Evolutionary conservation across 2,329 filamentous ascomycete genomes (phyloP), one percentile per base, ranked within the genome.

Genomic region (Dothistroma septosporum): DNA sequence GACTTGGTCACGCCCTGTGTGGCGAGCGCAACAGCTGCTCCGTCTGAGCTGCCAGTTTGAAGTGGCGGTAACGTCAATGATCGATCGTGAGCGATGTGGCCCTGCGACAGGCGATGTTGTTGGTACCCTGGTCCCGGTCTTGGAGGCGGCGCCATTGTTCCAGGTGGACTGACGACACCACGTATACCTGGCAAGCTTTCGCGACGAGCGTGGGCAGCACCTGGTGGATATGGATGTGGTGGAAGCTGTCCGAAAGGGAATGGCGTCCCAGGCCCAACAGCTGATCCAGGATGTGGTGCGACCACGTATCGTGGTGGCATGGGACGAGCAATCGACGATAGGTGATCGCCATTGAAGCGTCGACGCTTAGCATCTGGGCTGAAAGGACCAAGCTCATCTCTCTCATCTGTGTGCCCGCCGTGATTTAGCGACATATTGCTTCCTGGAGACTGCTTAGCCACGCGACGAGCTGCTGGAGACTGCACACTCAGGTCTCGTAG

Each of bases 301-400:
- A 59, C 57, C 32, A 59, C 68, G 35, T 73, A 73, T 31, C 70
- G 66, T 28, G 68, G 64, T 53, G 74, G 56, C 69, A 74, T 55
- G 54, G 68, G 33, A 63, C 76, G 69, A 77, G 70, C 63, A 77
- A 68, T 65, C 76, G 74, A 63, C 75, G 68, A 65, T 78, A 72
- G 66, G 76, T 66, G 61, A 74, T 72, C 57, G 48, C 77, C 78
- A 64, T 83, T 83, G 68, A 83, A 83, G 41, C 87, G 83, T 22
- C 87, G 83, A 59, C 87, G 82, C 70, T 90, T 89, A 31, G 76
- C 74, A 57, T 88, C 86, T 10, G 81, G 79, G 2, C 81, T 80
- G 55, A 79, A 77, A 54, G 78, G 79, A 19, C 73, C 69, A 12
- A 79, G 74, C 55, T 78, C 74, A 21, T 78, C 76, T 21, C 79